A percentile compares a stretch with the other conserved stretches of the same genome.
Conservation (phyloP, 495 filamentous ascomycete species). For the Penicillium bovifimosum region DNA sequence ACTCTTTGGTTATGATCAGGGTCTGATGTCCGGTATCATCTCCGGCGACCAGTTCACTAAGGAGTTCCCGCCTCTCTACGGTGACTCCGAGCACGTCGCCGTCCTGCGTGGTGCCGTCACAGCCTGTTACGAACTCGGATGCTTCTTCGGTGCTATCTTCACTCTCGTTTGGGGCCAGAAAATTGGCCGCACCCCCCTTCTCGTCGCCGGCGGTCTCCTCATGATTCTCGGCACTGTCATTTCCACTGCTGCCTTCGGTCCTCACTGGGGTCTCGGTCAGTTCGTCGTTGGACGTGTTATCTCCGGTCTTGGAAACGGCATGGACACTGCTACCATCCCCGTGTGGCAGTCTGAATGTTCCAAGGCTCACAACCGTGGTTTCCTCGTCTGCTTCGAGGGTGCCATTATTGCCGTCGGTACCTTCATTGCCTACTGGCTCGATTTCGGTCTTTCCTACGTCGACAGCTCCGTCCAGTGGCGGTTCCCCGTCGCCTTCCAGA, state of each 20-base stretch:
- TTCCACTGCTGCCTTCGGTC: slow-evolving; percentile 39
- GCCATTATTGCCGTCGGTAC: slow-evolving; percentile 71
- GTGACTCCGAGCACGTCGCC: slow-evolving; percentile 41
- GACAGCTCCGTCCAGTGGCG: slow-evolving; percentile 46
- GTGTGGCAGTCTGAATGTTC: slow-evolving; percentile 42
- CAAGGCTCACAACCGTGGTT: slow-evolving; percentile 30
- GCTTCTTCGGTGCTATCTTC: slow-evolving; percentile 49
- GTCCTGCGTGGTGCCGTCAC: slow-evolving; percentile 68
- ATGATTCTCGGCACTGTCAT: slow-evolving; percentile 49
- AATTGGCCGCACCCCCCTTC: slow-evolving; percentile 46
- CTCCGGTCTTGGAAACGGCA: slow-evolving; percentile 38
- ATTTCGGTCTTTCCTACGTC: slow-evolving; percentile 66
- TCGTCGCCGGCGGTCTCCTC: slow-evolving; percentile 40
- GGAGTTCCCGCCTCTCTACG: slow-evolving; percentile 57
- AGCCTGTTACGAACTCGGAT: slow-evolving; percentile 51
- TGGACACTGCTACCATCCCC: slow-evolving; percentile 37
- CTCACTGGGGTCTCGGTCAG: slow-evolving; percentile 28
- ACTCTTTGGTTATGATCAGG: slow-evolving; percentile 68
- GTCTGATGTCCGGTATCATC: slow-evolving; percentile 76
- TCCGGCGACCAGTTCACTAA: slow-evolving; percentile 61
- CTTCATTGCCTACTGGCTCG: slow-evolving; percentile 77
- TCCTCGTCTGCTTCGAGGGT: slow-evolving; percentile 79
- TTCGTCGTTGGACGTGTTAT: slow-evolving; percentile 40
- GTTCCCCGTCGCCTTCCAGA: slow-evolving; percentile 75
- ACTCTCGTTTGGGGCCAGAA: slow-evolving; percentile 43